Conservation (phyloP, 164 flowering plant species). For the Pachysandra terminalis region DNA sequence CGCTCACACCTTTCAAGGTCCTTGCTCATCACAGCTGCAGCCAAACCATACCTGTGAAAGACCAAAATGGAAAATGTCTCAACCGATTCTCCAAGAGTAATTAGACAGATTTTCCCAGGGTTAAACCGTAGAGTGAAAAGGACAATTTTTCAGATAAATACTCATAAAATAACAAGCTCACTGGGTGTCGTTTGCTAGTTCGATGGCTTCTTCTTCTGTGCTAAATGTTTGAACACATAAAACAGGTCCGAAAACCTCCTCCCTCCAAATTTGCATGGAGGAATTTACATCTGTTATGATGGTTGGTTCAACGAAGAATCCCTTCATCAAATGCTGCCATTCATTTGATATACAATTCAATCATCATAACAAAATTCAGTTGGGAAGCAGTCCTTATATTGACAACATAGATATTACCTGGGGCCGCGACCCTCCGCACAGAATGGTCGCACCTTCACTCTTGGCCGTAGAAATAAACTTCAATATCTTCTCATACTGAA, state of each 20-base stretch:
- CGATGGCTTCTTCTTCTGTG: constrained; percentile 90
- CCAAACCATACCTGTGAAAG: constrained; percentile 77
- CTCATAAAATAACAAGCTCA: constrained; percentile 30
- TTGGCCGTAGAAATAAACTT: constrained; percentile 80
- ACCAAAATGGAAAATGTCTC: constrained; percentile 14
- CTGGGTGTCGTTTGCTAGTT: constrained; percentile 87
- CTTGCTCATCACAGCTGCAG: constrained; percentile 82
- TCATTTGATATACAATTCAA: constrained; percentile 5
- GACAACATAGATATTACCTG: constrained; percentile 38
- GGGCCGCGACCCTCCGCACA: constrained; percentile 81
- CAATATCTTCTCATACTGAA: constrained; percentile 84
- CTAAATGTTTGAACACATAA: constrained; percentile 83
- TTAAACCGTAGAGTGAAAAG: constrained; percentile 8
- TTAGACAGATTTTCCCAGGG: constrained; percentile 33
- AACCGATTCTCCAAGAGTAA: background rate
- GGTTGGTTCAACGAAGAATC: constrained; percentile 78
- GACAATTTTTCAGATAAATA: constrained; percentile 8
- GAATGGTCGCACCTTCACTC: constrained; percentile 92
- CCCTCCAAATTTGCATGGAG: constrained; percentile 97
- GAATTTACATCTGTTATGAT: constrained; percentile 75
- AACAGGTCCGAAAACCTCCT: constrained; percentile 98
- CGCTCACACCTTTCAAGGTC: constrained; percentile 94
- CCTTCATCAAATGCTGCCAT: constrained; percentile 82
- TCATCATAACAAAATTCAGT: background rate
- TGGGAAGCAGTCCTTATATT: background rate